These are phyloP conservation scores for Magnaporthiopsis incrustans DNA, from an alignment of 2,329 filamentous ascomycete genomes.

Conservation along the genomic window DNA sequence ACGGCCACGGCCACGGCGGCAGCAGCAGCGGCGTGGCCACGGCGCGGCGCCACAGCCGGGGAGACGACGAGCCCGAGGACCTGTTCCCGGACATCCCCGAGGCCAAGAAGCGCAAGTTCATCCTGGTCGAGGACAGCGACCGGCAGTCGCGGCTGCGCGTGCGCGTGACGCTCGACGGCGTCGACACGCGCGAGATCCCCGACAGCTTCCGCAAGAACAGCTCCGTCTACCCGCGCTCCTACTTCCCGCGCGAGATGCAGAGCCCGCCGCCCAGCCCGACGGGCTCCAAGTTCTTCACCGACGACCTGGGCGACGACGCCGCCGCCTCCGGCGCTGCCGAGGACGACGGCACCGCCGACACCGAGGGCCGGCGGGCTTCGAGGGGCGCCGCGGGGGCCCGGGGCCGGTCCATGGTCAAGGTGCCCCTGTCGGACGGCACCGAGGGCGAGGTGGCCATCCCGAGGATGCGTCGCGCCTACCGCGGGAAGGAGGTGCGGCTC, in stretches of 20 bases:
- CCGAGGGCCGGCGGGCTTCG: conserved; percentile 36
- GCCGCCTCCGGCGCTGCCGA: conserved; percentile 31
- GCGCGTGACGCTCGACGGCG: conserved; percentile 83
- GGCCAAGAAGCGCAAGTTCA: conserved; percentile 90
- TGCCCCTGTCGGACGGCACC: conserved; percentile 57
- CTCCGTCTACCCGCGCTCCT: conserved; percentile 83
- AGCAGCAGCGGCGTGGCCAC: conserved; percentile 29
- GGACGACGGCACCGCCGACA: conserved; percentile 44
- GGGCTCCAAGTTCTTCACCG: conserved; percentile 66
- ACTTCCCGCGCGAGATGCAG: conserved; percentile 90
- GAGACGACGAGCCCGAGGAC: conserved; percentile 54
- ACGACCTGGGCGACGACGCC: conserved; percentile 46
- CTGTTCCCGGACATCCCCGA: conserved; percentile 86
- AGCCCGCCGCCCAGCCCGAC: conserved; percentile 70
- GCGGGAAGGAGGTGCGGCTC: conserved; percentile 77
- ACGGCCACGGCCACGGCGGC: conserved; percentile 21
- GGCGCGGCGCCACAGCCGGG: conserved; percentile 25
- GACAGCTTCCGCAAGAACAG: conserved; percentile 89
- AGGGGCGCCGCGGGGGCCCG: conserved; percentile 24
- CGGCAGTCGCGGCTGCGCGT: conserved; percentile 77
- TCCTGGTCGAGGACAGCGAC: conserved; percentile 84
- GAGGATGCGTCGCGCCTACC: conserved; percentile 58
- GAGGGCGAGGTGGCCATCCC: conserved; percentile 70
- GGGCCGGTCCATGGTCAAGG: conserved; percentile 43
- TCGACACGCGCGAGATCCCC: conserved; percentile 92